phyloP scores from a whole-genome alignment of 768 basidiomycete species.

The Galerina sulciceps region DNA sequence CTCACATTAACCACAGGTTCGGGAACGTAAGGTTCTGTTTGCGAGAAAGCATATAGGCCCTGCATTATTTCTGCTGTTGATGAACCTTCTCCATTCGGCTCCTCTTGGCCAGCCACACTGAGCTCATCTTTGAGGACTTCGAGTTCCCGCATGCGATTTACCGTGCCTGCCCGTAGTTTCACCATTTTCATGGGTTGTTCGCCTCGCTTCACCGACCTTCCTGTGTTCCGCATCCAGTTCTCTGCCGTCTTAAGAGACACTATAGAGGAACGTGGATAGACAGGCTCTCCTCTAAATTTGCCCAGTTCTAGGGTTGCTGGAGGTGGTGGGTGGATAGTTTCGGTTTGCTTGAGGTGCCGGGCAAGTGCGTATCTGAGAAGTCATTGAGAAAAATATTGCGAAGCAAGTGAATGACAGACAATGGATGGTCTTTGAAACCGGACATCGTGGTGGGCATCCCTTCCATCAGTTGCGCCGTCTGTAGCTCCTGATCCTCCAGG shows the following conservation, averaged over 20 bases:
- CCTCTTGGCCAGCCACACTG: constrained; percentile 41
- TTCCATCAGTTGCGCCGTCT: constrained; percentile 76
- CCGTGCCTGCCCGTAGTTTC: constrained; percentile 83
- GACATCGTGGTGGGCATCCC: constrained; percentile 91
- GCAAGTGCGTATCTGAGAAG: constrained; percentile 62
- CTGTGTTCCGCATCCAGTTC: constrained; percentile 89
- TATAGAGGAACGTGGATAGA: constrained; percentile 85
- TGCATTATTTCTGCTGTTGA: constrained; percentile 65
- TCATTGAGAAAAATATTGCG: not conserved
- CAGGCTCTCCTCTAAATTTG: constrained; percentile 90
- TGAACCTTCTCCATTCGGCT: constrained; percentile 32
- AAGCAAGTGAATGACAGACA: constrained; percentile 51
- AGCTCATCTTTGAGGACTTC: constrained; percentile 50
- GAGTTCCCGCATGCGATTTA: constrained; percentile 73
- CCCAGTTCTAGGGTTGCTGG: constrained; percentile 74
- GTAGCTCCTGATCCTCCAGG: constrained; percentile 88
- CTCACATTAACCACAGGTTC: constrained; percentile 84
- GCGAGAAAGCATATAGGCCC: constrained; percentile 81
- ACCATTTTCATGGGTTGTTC: constrained; percentile 90
- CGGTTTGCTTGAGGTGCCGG: constrained; percentile 86
- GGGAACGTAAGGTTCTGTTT: constrained; percentile 84
- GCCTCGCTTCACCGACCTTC: constrained; percentile 70
- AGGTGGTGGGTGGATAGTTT: constrained; percentile 79
- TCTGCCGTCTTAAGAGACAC: constrained; percentile 89
- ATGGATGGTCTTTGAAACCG: constrained; percentile 95